Base-by-base conservation (phyloP, 768 basidiomycete genomes). In the Xanthoconium stramineum region DNA sequence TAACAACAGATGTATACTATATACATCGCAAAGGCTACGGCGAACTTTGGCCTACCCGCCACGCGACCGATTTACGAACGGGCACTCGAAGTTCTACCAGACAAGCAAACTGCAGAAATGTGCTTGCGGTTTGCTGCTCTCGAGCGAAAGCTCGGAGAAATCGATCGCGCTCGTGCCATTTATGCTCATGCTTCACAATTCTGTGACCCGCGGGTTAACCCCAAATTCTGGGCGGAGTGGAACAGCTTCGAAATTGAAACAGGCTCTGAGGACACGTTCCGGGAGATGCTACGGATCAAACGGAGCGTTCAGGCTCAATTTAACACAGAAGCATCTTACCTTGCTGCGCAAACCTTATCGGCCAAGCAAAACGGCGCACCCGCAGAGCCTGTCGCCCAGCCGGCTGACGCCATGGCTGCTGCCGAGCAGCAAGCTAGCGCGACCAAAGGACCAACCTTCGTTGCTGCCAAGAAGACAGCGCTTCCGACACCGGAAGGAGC, bases 181-280 rank as follows among this genome's bases (percentile, higher is more conserved):
- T 98, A 96, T 63, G 96, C 94, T 2, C 96, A 98, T 68, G 96
- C 97, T 0, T 94, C 92, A 19, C 97, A 99, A 67, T 98, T 99
- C 81, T 99, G 96, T 72, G 96, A 98, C 69, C 96, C 96, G 13
- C 83, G 96, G 17, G 83, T 89, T 59, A 85, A 90, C 68, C 88
- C 94, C 36, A 85, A 86, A 57, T 98, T 98, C 80, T 98, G 97
- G 97, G 73, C 80, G 32, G 93, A 97, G 69, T 98, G 97, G 97
- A 94, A 98, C 71, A 79, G 79, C 49, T 99, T 98, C 76, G 97
- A 99, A 74, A 93, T 98, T 66, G 97, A 98, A 71, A 97, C 94
- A 3, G 97, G 97, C 2, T 96, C 93, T 2, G 97, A 99, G 71
- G 97, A 99, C 69, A 99, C 97, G 0, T 99, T 99, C 86, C 80